These are phyloP conservation scores for Hypholoma fasciculare DNA, from an alignment of 768 basidiomycete genomes.

Conservation along the genomic window DNA sequence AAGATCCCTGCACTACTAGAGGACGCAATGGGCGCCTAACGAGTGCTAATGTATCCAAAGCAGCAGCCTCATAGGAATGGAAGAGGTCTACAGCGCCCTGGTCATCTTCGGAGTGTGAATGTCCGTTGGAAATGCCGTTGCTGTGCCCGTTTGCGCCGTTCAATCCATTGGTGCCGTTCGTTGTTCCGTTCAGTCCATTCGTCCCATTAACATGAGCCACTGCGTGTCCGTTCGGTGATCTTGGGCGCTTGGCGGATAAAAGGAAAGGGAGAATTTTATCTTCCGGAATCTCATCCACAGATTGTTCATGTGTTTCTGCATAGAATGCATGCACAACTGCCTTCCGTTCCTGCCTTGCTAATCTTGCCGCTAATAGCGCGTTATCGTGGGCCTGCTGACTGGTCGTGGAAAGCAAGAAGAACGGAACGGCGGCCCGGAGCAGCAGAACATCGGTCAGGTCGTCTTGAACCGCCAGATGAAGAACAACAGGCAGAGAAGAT, in stretches of 20 bases:
- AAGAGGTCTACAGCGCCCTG: constrained; percentile 33
- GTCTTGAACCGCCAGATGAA: constrained; percentile 65
- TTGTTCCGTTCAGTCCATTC: background rate
- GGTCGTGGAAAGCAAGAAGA: constrained; percentile 76
- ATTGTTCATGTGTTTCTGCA: constrained; percentile 34
- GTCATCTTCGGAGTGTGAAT: constrained; percentile 20
- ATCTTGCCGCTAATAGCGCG: constrained; percentile 79
- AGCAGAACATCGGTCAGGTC: constrained; percentile 76
- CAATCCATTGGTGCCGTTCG: constrained; percentile 18
- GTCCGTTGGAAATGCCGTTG: constrained; percentile 15
- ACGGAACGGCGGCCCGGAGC: constrained; percentile 78
- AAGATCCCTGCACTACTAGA: constrained; percentile 48
- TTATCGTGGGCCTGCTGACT: constrained; percentile 88
- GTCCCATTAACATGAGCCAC: constrained; percentile 23
- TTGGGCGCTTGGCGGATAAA: constrained; percentile 42
- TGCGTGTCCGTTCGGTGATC: constrained; percentile 30
- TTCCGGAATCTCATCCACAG: constrained; percentile 53
- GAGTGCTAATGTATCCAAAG: constrained; percentile 61
- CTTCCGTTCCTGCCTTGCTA: constrained; percentile 69
- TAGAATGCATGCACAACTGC: constrained; percentile 90
- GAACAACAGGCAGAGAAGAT: constrained; percentile 61
- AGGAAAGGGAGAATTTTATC: constrained; percentile 64
- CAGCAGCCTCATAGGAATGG: constrained; percentile 67
- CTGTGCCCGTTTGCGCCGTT: constrained; percentile 18
- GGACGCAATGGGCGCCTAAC: constrained; percentile 64